phyloP scores from a whole-genome alignment of 441 rosid species.

The Populus trichocarpa region DNA sequence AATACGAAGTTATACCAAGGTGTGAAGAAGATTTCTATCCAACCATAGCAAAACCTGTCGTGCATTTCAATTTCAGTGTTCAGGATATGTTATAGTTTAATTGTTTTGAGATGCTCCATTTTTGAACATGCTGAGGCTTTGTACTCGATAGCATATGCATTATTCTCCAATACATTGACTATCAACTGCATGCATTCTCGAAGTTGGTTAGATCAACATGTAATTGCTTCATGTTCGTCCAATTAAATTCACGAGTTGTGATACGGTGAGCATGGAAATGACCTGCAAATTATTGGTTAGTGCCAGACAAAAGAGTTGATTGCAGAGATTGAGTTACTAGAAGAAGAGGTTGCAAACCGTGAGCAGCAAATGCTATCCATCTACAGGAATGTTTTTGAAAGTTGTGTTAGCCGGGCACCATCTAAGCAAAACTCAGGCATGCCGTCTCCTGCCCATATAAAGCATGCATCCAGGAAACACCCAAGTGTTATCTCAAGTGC shows the following conservation, averaged over 20 bases:
- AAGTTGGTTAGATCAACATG: neutral
- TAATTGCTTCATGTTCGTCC: neutral
- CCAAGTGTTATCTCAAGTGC: constrained; percentile 78
- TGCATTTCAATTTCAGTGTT: neutral
- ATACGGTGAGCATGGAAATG: neutral
- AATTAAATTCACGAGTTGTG: neutral
- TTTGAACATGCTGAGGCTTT: neutral
- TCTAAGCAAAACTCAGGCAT: constrained; percentile 55
- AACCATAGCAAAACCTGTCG: neutral
- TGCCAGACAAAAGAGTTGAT: constrained; percentile 75
- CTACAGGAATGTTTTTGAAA: constrained; percentile 67
- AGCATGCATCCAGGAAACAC: constrained; percentile 58
- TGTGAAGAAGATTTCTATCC: neutral
- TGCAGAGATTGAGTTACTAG: constrained; percentile 72
- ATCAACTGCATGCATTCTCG: neutral
- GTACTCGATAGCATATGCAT: neutral
- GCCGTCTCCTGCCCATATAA: constrained; percentile 70
- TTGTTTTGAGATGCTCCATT: neutral
- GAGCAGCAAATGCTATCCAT: constrained; percentile 80
- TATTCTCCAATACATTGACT: neutral
- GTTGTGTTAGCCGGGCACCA: constrained; percentile 49
- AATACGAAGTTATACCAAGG: neutral
- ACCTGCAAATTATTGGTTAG: constrained; percentile 10
- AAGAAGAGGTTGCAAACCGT: constrained; percentile 76
- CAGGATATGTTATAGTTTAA: neutral